A percentile compares a stretch with the other conserved stretches of the same genome.
Evolutionary conservation across 148 eudicot genomes (phyloP).

Genomic region (Beta vulgaris): DNA sequence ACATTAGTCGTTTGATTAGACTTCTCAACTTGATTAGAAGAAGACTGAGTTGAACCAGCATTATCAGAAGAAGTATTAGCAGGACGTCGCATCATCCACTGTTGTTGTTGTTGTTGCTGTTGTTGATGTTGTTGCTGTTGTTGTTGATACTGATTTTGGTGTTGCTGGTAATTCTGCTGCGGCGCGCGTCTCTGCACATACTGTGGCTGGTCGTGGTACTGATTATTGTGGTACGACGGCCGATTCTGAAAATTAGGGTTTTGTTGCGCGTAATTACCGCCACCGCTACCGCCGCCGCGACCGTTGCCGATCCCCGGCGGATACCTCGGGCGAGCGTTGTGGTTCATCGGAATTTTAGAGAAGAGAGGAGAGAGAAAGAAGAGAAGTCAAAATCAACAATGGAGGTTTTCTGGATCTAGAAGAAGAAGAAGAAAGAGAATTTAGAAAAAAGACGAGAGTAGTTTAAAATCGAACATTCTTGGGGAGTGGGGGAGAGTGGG

Average conservation of each 20-base stretch:
- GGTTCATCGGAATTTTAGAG: slow-evolving; percentile 25
- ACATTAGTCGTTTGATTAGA: slow-evolving; percentile 13
- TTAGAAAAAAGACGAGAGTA: no score
- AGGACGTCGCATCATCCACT: slow-evolving; percentile 42
- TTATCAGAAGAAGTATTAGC: neutral
- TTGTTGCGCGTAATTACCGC: slow-evolving; percentile 34
- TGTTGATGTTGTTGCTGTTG: slow-evolving; percentile 29
- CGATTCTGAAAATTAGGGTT: slow-evolving; percentile 55
- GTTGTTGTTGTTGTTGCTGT: slow-evolving; percentile 45
- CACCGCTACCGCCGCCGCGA: slow-evolving; percentile 38
- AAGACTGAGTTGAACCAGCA: slow-evolving; percentile 4
- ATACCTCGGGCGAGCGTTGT: slow-evolving; percentile 40
- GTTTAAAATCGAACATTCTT: slow-evolving; percentile 11
- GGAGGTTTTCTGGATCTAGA: slow-evolving; percentile 7
- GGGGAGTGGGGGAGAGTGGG: neutral
- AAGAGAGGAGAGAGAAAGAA: neutral
- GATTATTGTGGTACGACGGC: slow-evolving; percentile 33
- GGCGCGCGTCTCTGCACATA: slow-evolving; percentile 37
- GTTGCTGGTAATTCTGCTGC: slow-evolving; percentile 26
- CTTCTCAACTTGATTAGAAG: slow-evolving; percentile 22
- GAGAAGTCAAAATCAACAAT: no score
- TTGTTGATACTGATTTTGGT: slow-evolving; percentile 23
- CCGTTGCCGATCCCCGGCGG: slow-evolving; percentile 76
- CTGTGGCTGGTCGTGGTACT: slow-evolving; percentile 27
- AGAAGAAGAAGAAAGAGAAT: neutral